Evolutionary conservation across 176 grass and related monocot genomes (phyloP).

Genomic region (Hordeum marinum): DNA sequence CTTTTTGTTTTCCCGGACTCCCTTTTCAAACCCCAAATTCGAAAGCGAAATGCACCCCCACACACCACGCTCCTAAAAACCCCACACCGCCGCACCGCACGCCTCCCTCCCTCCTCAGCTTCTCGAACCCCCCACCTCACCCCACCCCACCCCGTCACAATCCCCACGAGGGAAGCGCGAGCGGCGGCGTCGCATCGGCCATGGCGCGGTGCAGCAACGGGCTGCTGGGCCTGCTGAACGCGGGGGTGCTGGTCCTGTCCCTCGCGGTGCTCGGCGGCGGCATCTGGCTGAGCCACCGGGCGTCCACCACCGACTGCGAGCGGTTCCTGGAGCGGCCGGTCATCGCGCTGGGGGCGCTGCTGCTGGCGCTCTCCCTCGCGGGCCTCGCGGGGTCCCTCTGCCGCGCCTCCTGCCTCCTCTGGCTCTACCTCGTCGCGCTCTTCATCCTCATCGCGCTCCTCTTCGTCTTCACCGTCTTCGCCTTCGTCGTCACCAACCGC

Average conservation of each 20-base stretch:
- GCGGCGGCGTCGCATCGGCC: neutral
- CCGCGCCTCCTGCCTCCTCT: constrained; percentile 69
- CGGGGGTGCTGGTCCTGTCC: constrained; percentile 46
- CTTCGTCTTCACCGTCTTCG: constrained; percentile 71
- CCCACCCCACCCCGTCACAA: neutral
- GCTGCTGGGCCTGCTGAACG: constrained; percentile 67
- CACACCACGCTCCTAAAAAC: too few species aligned
- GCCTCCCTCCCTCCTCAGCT: neutral
- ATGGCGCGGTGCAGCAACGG: constrained; percentile 79
- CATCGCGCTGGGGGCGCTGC: constrained; percentile 59
- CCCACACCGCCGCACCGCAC: neutral
- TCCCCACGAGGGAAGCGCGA: neutral
- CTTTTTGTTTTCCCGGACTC: neutral
- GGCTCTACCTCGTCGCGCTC: constrained; percentile 85
- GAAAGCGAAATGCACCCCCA: constrained; percentile 35
- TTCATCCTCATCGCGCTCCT: constrained; percentile 77
- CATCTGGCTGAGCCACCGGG: constrained; percentile 68
- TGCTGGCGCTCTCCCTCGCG: constrained; percentile 55
- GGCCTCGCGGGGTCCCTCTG: constrained; percentile 70
- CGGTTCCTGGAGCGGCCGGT: constrained; percentile 62
- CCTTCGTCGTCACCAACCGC: constrained; percentile 82
- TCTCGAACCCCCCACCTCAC: neutral
- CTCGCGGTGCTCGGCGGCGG: constrained; percentile 57
- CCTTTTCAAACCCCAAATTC: neutral
- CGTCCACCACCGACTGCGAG: constrained; percentile 77